A percentile compares a stretch with the other conserved stretches of the same genome.
Conservation (phyloP, 2,329 filamentous ascomycete species). For the Clarireedia hainanense region DNA sequence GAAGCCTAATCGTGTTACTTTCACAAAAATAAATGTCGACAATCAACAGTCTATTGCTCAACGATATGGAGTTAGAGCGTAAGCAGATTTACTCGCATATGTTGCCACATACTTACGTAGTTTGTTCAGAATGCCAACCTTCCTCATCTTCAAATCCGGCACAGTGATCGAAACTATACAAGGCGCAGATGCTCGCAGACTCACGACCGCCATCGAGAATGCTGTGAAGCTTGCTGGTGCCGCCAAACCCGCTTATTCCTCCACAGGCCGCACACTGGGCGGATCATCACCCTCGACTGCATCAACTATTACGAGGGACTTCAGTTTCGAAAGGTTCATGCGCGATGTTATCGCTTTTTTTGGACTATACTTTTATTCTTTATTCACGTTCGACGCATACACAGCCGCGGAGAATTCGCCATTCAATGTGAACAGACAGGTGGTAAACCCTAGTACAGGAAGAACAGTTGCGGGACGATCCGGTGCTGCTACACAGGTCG, state of each 20-base stretch:
- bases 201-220: conserved; percentile 70
- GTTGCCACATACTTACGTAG: conserved; percentile 6
- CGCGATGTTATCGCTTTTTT: conserved; percentile 36
- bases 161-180: conserved; percentile 66
- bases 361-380: conserved; percentile 52
- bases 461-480: conserved; percentile 19
- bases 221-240: conserved; percentile 45
- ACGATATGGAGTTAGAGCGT: conserved; percentile 72
- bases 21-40: conserved; percentile 89
- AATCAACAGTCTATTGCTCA: conserved; percentile 68
- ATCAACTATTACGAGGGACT: background rate
- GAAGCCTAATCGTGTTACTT: conserved; percentile 74
- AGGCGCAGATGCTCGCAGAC: conserved; percentile 70
- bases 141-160: conserved; percentile 79
- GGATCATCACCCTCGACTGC: conserved; percentile 23
- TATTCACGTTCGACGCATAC: conserved; percentile 59
- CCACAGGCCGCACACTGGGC: conserved; percentile 51
- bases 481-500: conserved; percentile 23
- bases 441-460: conserved; percentile 17
- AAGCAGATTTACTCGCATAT: conserved; percentile 25
- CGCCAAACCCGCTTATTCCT: conserved; percentile 42
- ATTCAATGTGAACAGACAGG: conserved; percentile 44
- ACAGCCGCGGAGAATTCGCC: conserved; percentile 50
- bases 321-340: conserved; percentile 6
- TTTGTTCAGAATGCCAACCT: conserved; percentile 68